Conservation (phyloP, 257 asterid species). For the Nicotiana attenuata region DNA sequence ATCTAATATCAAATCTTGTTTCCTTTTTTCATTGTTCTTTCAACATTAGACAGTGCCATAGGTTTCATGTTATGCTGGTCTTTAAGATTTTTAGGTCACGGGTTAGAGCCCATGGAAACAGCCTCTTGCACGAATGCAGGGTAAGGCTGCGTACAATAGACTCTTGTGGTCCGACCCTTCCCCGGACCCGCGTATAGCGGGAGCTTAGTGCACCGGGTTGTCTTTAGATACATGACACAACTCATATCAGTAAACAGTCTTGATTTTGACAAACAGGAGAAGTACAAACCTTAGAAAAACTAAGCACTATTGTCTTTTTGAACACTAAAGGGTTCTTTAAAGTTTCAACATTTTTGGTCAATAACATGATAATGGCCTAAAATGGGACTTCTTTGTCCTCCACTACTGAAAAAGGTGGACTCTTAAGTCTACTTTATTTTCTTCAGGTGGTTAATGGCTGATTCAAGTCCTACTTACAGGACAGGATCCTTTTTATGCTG, state of each 20-base stretch:
- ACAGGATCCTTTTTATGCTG: slow-evolving; percentile 10
- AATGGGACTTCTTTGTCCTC: slow-evolving; percentile 3
- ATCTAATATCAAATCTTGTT: neutral
- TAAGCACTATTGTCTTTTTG: slow-evolving; percentile 5
- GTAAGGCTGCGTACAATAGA: no score
- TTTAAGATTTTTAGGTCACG: no score
- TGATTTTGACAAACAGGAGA: neutral
- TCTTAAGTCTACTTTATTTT: neutral
- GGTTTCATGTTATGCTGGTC: neutral
- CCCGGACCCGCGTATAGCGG: no score
- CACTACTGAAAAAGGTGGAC: slow-evolving; percentile 38
- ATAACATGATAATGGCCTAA: slow-evolving; percentile 25
- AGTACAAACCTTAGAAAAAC: neutral
- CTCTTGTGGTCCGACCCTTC: no score
- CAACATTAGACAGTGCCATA: neutral
- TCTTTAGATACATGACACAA: neutral
- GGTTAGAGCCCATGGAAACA: no score
- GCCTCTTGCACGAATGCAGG: no score
- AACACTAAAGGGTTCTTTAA: neutral
- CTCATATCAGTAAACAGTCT: neutral
- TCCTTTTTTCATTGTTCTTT: neutral
- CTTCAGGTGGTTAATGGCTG: slow-evolving; percentile 32
- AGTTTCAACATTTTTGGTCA: slow-evolving; percentile 21
- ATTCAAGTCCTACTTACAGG: slow-evolving; percentile 35
- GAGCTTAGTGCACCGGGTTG: no score